Evolutionary conservation across 306 rosid genomes (phyloP), one percentile per base, ranked within the genome.

Genomic region (Sicyos baderoa): DNA sequence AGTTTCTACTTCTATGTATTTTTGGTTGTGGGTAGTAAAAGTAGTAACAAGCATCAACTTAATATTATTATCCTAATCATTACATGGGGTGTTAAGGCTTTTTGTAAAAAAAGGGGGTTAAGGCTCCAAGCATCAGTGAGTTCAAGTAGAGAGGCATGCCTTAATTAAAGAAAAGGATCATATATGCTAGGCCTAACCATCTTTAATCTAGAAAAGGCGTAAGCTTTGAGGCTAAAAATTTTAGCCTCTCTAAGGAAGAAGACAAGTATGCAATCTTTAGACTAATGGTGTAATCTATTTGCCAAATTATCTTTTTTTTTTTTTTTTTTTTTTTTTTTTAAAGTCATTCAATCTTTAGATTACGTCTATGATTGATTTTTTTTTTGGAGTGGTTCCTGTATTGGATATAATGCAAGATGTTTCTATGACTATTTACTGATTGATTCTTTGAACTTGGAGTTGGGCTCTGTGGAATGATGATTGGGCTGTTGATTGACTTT

Each of bases 371-470:
- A 37, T 23, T 27, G 44, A 29, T 72, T 23, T 29, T 16, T 17
- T 49, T 49, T 49, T 25, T 49, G 22, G 72, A 19, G 5, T 37
- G 77, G 29, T 58, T 25, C 48, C 42, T 48, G 45, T 17, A 15
- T 32, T 69, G 9, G 40, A 19, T 29, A 54, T 62, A 35, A 69
- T 80, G 42, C 64, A 78, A 82, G 91, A 76, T 84, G 79, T 84
- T 89, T 74, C 87, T 88, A 80, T 88, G 82, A 85, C 84, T 86
- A 71, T 85, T 81, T 80, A 84, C 76, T 73, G 82, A 76, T 85
- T 88, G 90, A 91, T 92, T 94, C 95, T 86, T 82, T 82, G 86
- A 84, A 86, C 80, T 90, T 90, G 96, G 99, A 94, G 99, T 95
- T 94, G 97, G 92, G 96, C 83, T 86, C 89, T 81, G 86, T 79